phyloP scores from a whole-genome alignment of 495 filamentous ascomycete species.

The Xylaria nigripes region DNA sequence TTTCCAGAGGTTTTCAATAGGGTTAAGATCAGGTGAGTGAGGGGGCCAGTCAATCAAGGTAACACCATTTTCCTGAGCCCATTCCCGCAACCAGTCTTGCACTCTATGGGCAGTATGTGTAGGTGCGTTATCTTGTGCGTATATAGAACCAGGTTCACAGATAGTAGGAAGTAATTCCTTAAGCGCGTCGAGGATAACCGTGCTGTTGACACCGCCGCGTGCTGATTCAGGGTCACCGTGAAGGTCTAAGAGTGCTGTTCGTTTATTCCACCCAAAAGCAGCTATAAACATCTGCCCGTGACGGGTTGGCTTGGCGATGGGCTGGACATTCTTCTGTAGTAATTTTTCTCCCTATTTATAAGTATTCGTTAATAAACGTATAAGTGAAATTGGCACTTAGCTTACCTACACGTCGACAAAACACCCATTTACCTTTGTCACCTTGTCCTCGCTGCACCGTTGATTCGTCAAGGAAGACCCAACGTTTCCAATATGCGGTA shows the following conservation, averaged over 20 bases:
- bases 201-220: background rate
- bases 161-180: background rate
- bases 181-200: background rate
- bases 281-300: background rate
- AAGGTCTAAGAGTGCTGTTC: background rate
- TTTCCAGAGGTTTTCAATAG: background rate
- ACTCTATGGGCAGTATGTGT: conserved; percentile 2
- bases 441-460: background rate
- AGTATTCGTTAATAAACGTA: background rate
- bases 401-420: background rate
- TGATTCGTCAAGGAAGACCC: background rate
- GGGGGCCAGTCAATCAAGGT: conserved; percentile 3
- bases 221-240: background rate
- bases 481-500: background rate
- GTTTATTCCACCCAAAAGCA: background rate
- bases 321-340: background rate
- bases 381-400: background rate
- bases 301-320: background rate
- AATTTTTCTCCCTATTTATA: background rate
- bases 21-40: background rate
- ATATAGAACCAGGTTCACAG: conserved; percentile 2
- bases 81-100: background rate
- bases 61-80: conserved; percentile 1
- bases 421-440: background rate
- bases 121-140: conserved; percentile 7